These are phyloP conservation scores for Rhodomyrtus psidioides DNA, from an alignment of 441 rosid genomes.

Conservation along the genomic window DNA sequence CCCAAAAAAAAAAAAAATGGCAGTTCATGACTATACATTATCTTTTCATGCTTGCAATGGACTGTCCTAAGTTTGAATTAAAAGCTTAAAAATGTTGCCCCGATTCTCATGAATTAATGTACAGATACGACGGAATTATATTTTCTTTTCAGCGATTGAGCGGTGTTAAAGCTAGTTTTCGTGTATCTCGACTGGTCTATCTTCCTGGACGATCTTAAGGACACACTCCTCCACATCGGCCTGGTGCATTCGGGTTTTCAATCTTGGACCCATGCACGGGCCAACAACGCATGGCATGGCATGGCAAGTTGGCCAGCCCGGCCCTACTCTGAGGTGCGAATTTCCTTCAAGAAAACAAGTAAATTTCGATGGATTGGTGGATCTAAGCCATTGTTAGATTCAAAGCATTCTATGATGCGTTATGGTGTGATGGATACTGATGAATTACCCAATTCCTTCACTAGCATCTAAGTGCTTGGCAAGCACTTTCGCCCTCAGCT, in stretches of 20 bases:
- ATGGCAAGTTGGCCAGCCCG: no score
- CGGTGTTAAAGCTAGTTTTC: background rate
- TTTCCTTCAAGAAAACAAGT: background rate
- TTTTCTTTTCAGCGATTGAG: background rate
- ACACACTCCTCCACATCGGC: background rate
- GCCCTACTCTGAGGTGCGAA: background rate
- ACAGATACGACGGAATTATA: background rate
- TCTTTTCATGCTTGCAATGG: background rate
- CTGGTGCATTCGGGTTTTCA: rapidly evolving
- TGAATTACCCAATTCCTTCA: background rate
- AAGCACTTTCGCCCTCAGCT: background rate
- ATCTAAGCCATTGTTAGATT: background rate
- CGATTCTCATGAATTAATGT: background rate
- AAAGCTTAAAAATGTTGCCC: background rate
- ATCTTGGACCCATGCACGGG: background rate
- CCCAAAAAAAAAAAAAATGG: no score
- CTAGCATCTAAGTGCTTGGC: background rate
- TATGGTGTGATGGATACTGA: background rate
- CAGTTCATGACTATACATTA: background rate
- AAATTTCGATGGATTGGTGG: background rate
- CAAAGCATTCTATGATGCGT: background rate
- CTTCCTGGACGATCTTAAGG: background rate
- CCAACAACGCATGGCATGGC: no score
- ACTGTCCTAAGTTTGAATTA: background rate
- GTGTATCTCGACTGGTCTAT: background rate